Evolutionary conservation across 1,284 basidiomycete species (phyloP).

Genomic region (Ceratobasidium sp.): DNA sequence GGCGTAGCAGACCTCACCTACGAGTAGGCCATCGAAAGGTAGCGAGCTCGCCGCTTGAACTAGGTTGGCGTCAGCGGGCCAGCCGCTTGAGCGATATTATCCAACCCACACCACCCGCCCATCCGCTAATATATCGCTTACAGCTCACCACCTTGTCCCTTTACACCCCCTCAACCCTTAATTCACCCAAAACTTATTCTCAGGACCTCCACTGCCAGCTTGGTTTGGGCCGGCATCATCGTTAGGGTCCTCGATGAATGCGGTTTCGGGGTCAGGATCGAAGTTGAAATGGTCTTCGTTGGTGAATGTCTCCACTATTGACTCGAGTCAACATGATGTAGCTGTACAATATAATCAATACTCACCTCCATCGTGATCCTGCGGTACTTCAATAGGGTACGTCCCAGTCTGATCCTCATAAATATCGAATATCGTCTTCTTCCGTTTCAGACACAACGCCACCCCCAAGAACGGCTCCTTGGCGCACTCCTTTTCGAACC

Average conservation of each 20-base stretch:
- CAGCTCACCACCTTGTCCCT: too few relatives aligned
- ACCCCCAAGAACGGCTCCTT: background rate
- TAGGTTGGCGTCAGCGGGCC: conserved; percentile 18
- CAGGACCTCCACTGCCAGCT: too few relatives aligned
- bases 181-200: too few relatives aligned
- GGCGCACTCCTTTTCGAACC: conserved; percentile 1
- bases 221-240: too few relatives aligned
- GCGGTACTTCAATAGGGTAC: background rate
- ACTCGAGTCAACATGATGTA: background rate
- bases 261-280: background rate
- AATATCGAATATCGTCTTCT: background rate
- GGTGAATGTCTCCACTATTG: background rate
- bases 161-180: too few relatives aligned
- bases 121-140: too few relatives aligned
- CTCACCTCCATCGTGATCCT: background rate
- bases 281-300: conserved; percentile 1
- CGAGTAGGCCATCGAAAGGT: background rate
- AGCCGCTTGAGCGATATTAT: background rate
- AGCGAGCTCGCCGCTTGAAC: background rate
- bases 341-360: background rate
- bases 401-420: background rate
- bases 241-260: background rate
- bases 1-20: background rate
- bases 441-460: background rate
- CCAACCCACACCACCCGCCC: too few relatives aligned